These are phyloP conservation scores for Moniliophthora roreri DNA, from an alignment of 1,284 basidiomycete genomes.

Conservation along the genomic window DNA sequence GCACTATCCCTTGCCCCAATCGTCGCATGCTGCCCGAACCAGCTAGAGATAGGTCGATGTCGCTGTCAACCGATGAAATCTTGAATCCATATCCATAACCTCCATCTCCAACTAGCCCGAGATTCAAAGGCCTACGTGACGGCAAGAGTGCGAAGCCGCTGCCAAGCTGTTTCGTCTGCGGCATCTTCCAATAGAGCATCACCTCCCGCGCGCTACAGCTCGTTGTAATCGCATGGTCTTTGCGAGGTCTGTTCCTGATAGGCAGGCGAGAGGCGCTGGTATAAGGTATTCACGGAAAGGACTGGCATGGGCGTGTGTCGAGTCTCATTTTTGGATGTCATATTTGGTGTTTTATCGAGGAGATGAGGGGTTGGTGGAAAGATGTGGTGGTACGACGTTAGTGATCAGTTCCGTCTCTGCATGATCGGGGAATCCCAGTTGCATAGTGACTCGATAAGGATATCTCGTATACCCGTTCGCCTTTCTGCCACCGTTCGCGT, in stretches of 20 bases:
- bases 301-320: slow-evolving; percentile 24
- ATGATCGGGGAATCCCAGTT: not conserved
- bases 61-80: no score
- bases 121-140: slow-evolving; percentile 55
- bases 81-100: no score
- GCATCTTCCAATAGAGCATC: slow-evolving; percentile 17
- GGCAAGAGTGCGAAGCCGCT: slow-evolving; percentile 67
- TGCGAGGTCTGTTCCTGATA: slow-evolving; percentile 3
- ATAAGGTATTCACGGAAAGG: slow-evolving; percentile 25
- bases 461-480: no score
- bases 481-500: no score
- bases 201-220: slow-evolving; percentile 19
- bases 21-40: no score
- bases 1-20: no score
- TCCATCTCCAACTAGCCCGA: slow-evolving; percentile 28
- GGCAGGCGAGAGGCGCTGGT: slow-evolving; percentile 18
- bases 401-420: no score
- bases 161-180: slow-evolving; percentile 33
- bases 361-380: not conserved
- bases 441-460: not conserved
- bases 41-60: no score
- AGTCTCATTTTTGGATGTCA: slow-evolving; percentile 18
- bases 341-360: slow-evolving; percentile 11
- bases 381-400: not conserved
- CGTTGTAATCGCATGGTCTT: not conserved